Base-by-base conservation (phyloP, 306 rosid genomes). In the Cicer judaicum region DNA sequence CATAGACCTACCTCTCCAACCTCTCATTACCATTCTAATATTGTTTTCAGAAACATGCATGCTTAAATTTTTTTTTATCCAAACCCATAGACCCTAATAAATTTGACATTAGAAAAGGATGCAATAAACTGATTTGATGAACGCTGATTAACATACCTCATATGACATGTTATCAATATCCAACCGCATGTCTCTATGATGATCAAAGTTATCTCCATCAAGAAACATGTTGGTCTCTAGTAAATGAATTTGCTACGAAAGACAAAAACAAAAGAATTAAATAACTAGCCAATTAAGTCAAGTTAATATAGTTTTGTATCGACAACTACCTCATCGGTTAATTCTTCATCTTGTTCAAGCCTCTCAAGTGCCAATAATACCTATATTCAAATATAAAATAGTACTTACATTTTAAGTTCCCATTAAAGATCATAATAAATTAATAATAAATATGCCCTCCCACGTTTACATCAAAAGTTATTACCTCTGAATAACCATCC, bases 121-220 rank as follows among this genome's bases (percentile, higher is more conserved):
- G 41, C 39, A 41, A 69, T 8, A 60, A 68, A 73, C 68, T 47
- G 29, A 79, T 72, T 6, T 57, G 34, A 15, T 47, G 82, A 66
- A 47, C 29, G 19, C 52, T 47, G 43, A 77, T 60, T 38, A 61
- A 44, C 89, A 56, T 66, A 93, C 97, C 98, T 93, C 98, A 15
- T 93, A 93, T 78, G 98, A 81, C 98, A 93, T 91, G 88, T 88
- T 81, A 83, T 93, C 98, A 64, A 91, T 88, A 84, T 93, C 97
- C 84, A 93, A 68, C 63, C 97, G 88, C 98, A 93, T 85, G 86
- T 89, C 97, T 77, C 97, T 84, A 41, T 93, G 97, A 64, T 79
- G 93, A 89, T 93, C 98, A 74, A 81, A 79, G 81, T 77, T 82
- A 19, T 84, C 76, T 80, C 91, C 88, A 79, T 59, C 78, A 12